Base-by-base conservation (phyloP, 129 eudicot genomes). In the Ambrosia trifida region DNA sequence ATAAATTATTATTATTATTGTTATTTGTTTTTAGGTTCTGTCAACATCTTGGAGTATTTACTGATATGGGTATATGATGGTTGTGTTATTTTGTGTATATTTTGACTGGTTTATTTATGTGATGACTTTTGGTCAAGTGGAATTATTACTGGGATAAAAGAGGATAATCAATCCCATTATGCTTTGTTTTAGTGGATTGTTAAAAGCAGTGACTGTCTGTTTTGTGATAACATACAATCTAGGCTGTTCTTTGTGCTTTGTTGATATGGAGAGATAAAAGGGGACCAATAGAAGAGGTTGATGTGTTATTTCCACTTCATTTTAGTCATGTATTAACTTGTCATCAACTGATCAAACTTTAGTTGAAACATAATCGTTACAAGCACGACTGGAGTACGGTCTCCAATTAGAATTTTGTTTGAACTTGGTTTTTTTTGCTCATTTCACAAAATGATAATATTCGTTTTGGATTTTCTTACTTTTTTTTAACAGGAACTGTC, bases 211-310 rank as follows among this genome's bases (percentile, higher is more conserved):
- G 33, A 33, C 33, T 32, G 40, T 66, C 11, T 2, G 66, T 30
- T 30, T 38, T 53, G 10, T 57, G 73, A 75, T 66, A 44, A 40
- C 14, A 56, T 59, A 13, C 41, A 44, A 66, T 2, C 5, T 19
- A 65, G 58, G 38, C 40, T 36, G 44, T 65, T 7, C 36, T 45
- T 45, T 31, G 66, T 68, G 74, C 74, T 57, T 76, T 76, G 62
- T 57, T 68, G 68, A 45, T 69, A 76, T 68, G 74, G 80, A 75
- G 68, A 31, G 74, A 75, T 76, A 67, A 66, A 41, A 46, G 33
- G 67, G 72, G 46, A 56, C 57, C 66, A 66, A 44, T 41, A 12
- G 56, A 62, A n/a, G 47, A 62, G 30, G 68, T 3, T 73, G 10
- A 13, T 49, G 54, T 64, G 65, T 64, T 43, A 13, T 11, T 51